Base-by-base conservation (phyloP, 495 filamentous ascomycete species). In the Amniculicola lignicola region DNA sequence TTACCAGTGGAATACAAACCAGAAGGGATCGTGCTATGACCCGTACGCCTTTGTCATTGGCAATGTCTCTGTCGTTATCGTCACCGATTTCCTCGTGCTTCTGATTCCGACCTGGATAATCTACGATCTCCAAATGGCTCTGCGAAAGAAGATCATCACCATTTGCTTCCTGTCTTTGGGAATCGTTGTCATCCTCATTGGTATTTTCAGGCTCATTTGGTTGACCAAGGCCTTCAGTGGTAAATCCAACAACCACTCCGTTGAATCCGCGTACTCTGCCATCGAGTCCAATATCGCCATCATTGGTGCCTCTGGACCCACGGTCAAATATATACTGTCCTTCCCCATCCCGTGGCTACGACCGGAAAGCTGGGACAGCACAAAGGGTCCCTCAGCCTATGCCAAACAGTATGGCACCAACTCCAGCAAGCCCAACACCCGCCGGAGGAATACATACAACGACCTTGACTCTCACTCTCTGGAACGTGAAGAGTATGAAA, bases 41-140 rank as follows among this genome's bases (percentile, higher is more conserved):
- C n/a, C 35, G 2, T 39, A 23, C 9, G 31, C 27, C 2, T 56
- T 39, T 27, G 33, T 56, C 9, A 19, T 47, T 2, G 43, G 52
- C 3, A 56, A 24, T 2, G 41, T 56, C 23, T 28, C 29, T 11
- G 52, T 56, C 10, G 43, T 48, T 25, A 21, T 56, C 29, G 23
- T 48, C 10, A 56, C 52, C 1, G 52, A 56, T 22, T 23, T 24
- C 9, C 23, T 56, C 22, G 52, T 56, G 9, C 41, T 48, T 22
- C 15, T 41, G 9, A 56, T 56, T 29, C 52, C 52, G 9, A 38
- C 52, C 2, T 56, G 52, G 52, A 56, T 56, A 2, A 37, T 56
- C 9, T 56, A 56, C 33, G 52, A 48, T 18, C 22, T 56, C 2
- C 52, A 56, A 21, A 56, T 56, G 52, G 12, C 42, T 4, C 52